Evolutionary conservation across 257 asterid species (phyloP).

Genomic region (Phtheirospermum japonicum): DNA sequence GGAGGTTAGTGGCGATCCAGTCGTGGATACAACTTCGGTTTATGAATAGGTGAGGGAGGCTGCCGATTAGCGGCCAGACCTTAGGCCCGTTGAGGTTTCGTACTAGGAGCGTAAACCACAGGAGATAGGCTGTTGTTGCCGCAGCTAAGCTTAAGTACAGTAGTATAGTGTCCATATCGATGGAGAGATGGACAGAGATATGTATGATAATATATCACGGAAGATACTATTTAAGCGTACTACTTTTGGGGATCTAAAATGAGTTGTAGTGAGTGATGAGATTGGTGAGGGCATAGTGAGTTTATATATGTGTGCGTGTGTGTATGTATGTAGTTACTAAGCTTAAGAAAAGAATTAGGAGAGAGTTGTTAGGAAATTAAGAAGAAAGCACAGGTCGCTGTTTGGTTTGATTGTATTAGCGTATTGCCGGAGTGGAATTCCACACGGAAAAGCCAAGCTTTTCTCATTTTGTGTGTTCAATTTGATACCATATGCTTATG

Average conservation of each 20-base stretch:
- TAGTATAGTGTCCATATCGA: neutral
- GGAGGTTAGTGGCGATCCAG: constrained; percentile 73
- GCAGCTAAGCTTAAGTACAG: constrained; percentile 24
- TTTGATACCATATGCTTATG: no score
- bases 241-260: neutral
- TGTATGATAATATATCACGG: neutral
- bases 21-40: constrained; percentile 70
- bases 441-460: no score
- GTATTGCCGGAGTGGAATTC: neutral
- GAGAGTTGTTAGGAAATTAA: constrained; percentile 42
- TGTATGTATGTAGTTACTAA: neutral
- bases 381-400: neutral
- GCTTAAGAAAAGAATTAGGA: constrained; percentile 36
- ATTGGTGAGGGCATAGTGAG: constrained; percentile 1
- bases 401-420: constrained; percentile 17
- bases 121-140: constrained; percentile 46
- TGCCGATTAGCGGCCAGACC: constrained; percentile 67
- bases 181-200: neutral
- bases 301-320: neutral
- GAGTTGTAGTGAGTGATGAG: constrained; percentile 28
- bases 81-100: constrained; percentile 66
- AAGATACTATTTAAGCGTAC: neutral
- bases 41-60: constrained; percentile 61
- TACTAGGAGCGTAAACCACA: constrained; percentile 63
- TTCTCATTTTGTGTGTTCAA: no score